A percentile compares a stretch with the other conserved stretches of the same genome.
phyloP scores from a whole-genome alignment of 192 early-diverging fungal species.

The Backusella sp. region DNA sequence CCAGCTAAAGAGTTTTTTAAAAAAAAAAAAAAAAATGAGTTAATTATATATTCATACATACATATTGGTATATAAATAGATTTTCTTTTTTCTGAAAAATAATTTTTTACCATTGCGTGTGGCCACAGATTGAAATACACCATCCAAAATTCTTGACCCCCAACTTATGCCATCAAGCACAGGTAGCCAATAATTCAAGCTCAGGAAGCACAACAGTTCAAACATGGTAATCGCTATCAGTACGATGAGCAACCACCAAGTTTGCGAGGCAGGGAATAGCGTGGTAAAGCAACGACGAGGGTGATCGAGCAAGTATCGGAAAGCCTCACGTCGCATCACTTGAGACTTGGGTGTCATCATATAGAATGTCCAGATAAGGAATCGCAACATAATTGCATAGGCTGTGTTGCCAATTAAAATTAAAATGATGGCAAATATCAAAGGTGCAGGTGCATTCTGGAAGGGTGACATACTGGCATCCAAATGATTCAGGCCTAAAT shows the following conservation, averaged over 20 bases:
- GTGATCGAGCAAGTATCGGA: slow-evolving; percentile 30
- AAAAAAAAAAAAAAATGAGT: not conserved
- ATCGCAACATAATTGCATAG: slow-evolving; percentile 30
- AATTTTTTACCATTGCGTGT: slow-evolving; percentile 31
- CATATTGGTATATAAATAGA: not conserved
- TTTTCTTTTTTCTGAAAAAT: not conserved
- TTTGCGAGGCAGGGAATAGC: slow-evolving; percentile 30
- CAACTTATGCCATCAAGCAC: slow-evolving; percentile 18
- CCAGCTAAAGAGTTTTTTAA: slow-evolving; percentile 21
- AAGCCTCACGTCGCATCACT: slow-evolving; percentile 22
- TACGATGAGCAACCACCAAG: slow-evolving; percentile 29
- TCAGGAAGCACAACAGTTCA: slow-evolving; percentile 24
- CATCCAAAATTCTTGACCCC: slow-evolving; percentile 31
- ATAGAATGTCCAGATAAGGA: slow-evolving; percentile 28
- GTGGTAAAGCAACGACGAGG: slow-evolving; percentile 37
- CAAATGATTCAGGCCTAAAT: slow-evolving; percentile 29
- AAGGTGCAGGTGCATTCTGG: slow-evolving; percentile 26
- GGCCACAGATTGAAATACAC: slow-evolving; percentile 33
- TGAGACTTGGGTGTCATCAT: slow-evolving; percentile 16
- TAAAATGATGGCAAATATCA: slow-evolving; percentile 20
- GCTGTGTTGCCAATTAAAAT: slow-evolving; percentile 35
- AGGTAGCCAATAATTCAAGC: slow-evolving; percentile 31
- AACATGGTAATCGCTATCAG: slow-evolving; percentile 27
- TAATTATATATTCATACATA: not conserved
- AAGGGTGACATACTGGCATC: slow-evolving; percentile 35